Conservation (phyloP, 1,284 basidiomycete species). For the Gastroboletus turbinatus region DNA sequence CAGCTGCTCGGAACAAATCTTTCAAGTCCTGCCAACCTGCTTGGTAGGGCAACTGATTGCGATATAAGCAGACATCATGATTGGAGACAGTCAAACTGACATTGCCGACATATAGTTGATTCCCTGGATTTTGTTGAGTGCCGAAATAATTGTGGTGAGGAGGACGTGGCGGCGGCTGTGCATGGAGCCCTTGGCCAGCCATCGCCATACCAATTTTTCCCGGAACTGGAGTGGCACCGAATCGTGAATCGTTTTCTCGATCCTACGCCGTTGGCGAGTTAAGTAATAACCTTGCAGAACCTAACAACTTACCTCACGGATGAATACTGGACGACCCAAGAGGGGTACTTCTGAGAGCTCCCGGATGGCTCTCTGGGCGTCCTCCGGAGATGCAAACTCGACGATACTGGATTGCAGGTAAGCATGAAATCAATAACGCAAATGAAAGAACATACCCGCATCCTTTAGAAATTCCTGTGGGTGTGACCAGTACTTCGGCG, state of each 20-base stretch:
- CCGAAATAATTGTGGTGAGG: constrained; percentile 73
- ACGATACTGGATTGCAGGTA: constrained; percentile 66
- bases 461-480: constrained; percentile 95
- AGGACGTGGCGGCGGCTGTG: constrained; percentile 71
- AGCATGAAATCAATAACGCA: constrained; percentile 1
- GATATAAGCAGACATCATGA: constrained; percentile 6
- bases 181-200: constrained; percentile 76
- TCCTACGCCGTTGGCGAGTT: constrained; percentile 56
- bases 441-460: constrained; percentile 79
- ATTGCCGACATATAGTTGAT: constrained; percentile 91
- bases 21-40: constrained; percentile 99
- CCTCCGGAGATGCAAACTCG: constrained; percentile 84
- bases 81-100: constrained; percentile 45
- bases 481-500: constrained; percentile 96
- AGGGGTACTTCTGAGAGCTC: constrained; percentile 87
- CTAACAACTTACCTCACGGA: constrained; percentile 75
- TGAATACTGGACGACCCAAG: constrained; percentile 91
- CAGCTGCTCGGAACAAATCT: constrained; percentile 92
- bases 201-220: constrained; percentile 92
- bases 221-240: constrained; percentile 89
- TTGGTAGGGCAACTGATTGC: constrained; percentile 80
- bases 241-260: constrained; percentile 92
- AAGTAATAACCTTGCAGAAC: neutral
- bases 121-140: constrained; percentile 65
- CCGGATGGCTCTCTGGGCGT: constrained; percentile 81